Evolutionary conservation across 805 yeast genomes (phyloP), one percentile per base, ranked within the genome.

Genomic region (Starmerella etchellsii): DNA sequence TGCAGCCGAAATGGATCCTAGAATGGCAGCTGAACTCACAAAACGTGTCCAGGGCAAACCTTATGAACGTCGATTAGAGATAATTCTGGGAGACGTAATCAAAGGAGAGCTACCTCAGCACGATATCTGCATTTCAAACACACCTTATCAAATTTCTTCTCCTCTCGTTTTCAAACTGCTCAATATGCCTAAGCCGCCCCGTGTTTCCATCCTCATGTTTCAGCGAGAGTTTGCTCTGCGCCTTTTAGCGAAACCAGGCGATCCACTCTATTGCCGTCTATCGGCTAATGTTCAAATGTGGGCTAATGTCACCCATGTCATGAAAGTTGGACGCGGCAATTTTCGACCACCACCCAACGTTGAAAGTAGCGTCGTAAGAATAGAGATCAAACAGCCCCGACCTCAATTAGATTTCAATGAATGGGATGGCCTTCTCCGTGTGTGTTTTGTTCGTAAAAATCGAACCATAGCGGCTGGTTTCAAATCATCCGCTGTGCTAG

Each of bases 231-330:
- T 91, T 57, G 98, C 98, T 2, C 61, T 91, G 63, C 78, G 96
- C 55, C 66, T 91, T 41, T 68, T 91, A 39, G 98, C 98, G 1
- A 74, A 94, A 52, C 97, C 98, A 0, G 98, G 98, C n/a, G 97
- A 91, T 53, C 62, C 83, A 1, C 67, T 91, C 30, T 91, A 88
- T 65, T 85, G 95, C 62, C 73, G 98, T 55, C 69, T 91, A 40
- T 80, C 94, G 25, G 97, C 95, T 24, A 91, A 91, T 57, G 97
- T 91, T 1, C 98, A 91, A 58, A 88, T 91, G 97, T 91, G 97
- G 96, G 95, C 96, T n/a, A 83, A 83, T 50, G 96, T 91, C 14
- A 85, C 94, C 7, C 98, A 91, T 60, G 82, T 91, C 40, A 91
- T 91, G 98, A 91, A 91, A 62, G 98, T 91, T 24, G 97, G 97